Conservation (phyloP, 1,284 basidiomycete species). For the Trichosporon sp. region DNA sequence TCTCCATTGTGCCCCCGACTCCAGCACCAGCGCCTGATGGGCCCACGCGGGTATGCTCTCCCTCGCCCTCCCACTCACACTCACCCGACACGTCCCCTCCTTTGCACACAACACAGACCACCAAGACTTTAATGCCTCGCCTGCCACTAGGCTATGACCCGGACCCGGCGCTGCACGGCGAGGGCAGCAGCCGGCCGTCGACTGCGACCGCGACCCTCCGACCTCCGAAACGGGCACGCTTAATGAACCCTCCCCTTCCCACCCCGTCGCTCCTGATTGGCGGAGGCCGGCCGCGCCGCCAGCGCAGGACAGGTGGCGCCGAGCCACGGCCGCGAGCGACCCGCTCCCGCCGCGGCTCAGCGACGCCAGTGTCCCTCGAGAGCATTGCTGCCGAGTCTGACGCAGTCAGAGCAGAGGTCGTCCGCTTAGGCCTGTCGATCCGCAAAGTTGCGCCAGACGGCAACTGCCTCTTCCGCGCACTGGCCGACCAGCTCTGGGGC, state of each 20-base stretch:
- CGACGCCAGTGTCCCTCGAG: slow-evolving; percentile 23
- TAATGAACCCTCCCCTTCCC: not conserved
- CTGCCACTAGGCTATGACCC: slow-evolving; percentile 15
- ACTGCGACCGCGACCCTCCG: not conserved
- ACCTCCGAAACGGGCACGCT: not conserved
- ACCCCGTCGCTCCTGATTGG: slow-evolving; percentile 1
- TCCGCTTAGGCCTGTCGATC: slow-evolving; percentile 29
- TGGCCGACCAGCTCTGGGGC: slow-evolving; percentile 42
- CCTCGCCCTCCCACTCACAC: not conserved
- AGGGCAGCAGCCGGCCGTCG: slow-evolving; percentile 12
- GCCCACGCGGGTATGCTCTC: not conserved
- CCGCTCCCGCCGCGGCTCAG: slow-evolving; percentile 13
- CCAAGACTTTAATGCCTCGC: not conserved
- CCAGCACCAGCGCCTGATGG: not conserved
- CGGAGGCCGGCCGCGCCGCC: slow-evolving; percentile 2
- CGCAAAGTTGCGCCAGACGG: slow-evolving; percentile 43
- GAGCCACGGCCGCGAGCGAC: slow-evolving; percentile 12
- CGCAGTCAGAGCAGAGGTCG: slow-evolving; percentile 25
- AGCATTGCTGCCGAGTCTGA: slow-evolving; percentile 23
- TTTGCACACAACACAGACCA: not conserved
- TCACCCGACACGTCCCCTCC: not conserved
- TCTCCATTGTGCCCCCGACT: not conserved
- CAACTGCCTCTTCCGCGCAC: slow-evolving; percentile 41
- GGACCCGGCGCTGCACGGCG: slow-evolving; percentile 15
- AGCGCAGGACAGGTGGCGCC: not conserved